Base-by-base conservation (phyloP, 306 rosid species). In the Trifolium fragiferum region DNA sequence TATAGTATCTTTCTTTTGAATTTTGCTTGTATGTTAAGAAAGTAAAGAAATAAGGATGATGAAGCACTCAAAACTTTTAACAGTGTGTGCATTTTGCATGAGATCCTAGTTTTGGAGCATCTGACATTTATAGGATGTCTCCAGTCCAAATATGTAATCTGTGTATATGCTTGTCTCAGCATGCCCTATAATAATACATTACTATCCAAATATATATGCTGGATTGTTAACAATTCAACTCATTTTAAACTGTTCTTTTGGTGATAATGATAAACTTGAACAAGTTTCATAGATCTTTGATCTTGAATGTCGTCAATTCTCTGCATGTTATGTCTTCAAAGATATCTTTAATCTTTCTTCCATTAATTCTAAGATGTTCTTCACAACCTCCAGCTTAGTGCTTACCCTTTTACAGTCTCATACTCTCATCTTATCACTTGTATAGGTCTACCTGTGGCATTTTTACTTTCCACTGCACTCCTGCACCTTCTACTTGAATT, bases 221-320 rank as follows among this genome's bases (percentile, higher is more conserved):
- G 67, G 13, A 15, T 61, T 7, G 41, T 8, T 8, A 30, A 7
- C 66, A 30, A 30, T 20, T 60, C 32, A 32, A 25, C 21, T 15
- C 44, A 61, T 61, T 61, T 16, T 62, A 62, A 62, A 62, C 25
- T 62, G 47, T 62, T 62, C 33, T n/a, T 62, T 35, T 62, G n/a
- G 47, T 16, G 47, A 33, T 62, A 35, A n/a, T 35, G 43, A 4
- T 35, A 33, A 62, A 62, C 46, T 30, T 60, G 41, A 60, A 8
- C 5, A 62, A n/a, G 25, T 37, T 35, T 62, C 68, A 33, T 62
- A 33, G 46, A 33, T 33, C 20, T 62, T 32, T 60, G 61, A 46
- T 46, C 57, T 35, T 19, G 54, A 50, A 41, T 66, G 49, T 35
- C 32, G 10, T 61, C 33, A 62, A 40, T 18, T 61, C 37, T 49